Base-by-base conservation (phyloP, 345 rosid species). In the Hypericum perforatum region DNA sequence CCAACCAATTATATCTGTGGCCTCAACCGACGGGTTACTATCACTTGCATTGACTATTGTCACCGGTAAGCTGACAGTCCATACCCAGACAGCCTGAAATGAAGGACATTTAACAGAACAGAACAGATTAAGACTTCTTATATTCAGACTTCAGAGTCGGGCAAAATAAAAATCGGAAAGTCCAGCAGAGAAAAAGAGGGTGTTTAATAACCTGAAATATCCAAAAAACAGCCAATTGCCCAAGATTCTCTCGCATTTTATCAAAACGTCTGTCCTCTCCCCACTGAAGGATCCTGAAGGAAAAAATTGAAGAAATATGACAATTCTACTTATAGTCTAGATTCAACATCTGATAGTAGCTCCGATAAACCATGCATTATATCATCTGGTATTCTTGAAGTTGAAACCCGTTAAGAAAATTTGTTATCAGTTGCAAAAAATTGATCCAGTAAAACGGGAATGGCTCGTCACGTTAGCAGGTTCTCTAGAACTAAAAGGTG, bases 231-330 rank as follows among this genome's bases (percentile, higher is more conserved):
- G 92, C 82, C 43, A 91, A 60, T 60, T 71, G 84, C 60, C 86
- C 82, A 52, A 91, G 66, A 66, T 82, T 79, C 53, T 13, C 51
- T 46, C 95, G 94, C 92, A 81, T 91, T 67, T 85, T 83, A 70
- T 87, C 95, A 41, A 85, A 78, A 6, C 95, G 92, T 38, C 83
- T 75, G 58, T 87, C 98, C 74, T 91, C 98, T 36, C 95, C 98
- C 98, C 98, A 91, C 43, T 85, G 79, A 54, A 87, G 39, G 60
- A 91, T 91, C 74, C 98, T 90, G 80, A 46, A 8, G 51, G 38
- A 42, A 22, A 22, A 22, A 22, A 1, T 22, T 22, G 32, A 22
- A 22, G 1, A 22, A 22, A 22, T 22, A 22, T 22, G 32, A 1
- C 32, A 22, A 4, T 22, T 22, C 32, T 22, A 22, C 32, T 22